phyloP scores from a whole-genome alignment of 305 asterid genomes.

The Salvia sclarea region DNA sequence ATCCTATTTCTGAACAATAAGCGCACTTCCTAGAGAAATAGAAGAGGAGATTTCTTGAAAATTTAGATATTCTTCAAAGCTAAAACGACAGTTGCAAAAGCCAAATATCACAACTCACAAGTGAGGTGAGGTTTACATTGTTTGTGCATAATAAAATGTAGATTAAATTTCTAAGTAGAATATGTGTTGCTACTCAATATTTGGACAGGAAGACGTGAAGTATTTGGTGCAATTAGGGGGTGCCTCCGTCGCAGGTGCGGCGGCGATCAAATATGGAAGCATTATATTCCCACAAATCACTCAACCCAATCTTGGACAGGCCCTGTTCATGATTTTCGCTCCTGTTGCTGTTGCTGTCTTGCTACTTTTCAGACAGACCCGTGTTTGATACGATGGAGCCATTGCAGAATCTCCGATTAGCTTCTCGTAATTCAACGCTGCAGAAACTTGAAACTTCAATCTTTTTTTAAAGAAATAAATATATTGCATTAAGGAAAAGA shows the following conservation, averaged over 20 bases:
- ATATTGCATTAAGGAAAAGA: too few species aligned
- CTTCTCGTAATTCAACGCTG: neutral
- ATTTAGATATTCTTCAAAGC: too few species aligned
- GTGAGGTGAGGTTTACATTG: neutral
- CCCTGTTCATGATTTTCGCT: conserved; percentile 40
- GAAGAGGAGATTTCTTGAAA: too few species aligned
- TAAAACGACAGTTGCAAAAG: too few species aligned
- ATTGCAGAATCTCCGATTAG: neutral
- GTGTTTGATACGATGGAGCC: neutral
- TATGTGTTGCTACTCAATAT: too few species aligned
- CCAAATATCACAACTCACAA: neutral
- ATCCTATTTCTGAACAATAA: too few species aligned
- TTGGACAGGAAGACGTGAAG: conserved; percentile 43
- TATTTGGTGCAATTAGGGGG: conserved; percentile 43
- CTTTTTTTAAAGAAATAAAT: too few species aligned
- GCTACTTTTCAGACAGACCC: conserved; percentile 40
- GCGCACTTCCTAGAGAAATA: too few species aligned
- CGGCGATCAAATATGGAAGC: conserved; percentile 53
- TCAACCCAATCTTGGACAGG: conserved; percentile 40
- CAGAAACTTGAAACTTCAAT: neutral
- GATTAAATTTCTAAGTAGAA: neutral
- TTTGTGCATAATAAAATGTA: neutral
- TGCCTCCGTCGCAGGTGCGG: conserved; percentile 46
- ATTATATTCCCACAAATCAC: conserved; percentile 42
- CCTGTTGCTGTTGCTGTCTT: conserved; percentile 38